A percentile compares a stretch with the other conserved stretches of the same genome.
Evolutionary conservation across 768 basidiomycete species (phyloP).

Genomic region (Boletus sp.): DNA sequence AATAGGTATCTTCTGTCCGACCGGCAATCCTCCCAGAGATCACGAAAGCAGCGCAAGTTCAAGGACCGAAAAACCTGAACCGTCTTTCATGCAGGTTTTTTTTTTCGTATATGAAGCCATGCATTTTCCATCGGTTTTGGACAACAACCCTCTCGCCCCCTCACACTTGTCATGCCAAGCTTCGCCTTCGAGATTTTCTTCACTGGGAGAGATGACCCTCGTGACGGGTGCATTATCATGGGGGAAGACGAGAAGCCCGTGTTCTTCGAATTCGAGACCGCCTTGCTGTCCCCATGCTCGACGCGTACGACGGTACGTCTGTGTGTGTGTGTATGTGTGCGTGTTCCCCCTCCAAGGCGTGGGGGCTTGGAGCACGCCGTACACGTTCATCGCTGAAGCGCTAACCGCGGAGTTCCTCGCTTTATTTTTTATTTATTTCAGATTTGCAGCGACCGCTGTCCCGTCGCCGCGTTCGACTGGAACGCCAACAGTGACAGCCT

Average conservation of each 20-base stretch:
- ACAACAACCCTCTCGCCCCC: slow-evolving; percentile 5
- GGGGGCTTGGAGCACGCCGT: not conserved
- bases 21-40: slow-evolving; percentile 42
- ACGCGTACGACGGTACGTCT: slow-evolving; percentile 28
- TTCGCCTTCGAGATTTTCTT: slow-evolving; percentile 60
- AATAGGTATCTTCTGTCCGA: slow-evolving; percentile 45
- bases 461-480: slow-evolving; percentile 55
- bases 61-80: slow-evolving; percentile 28
- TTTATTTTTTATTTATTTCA: not conserved
- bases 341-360: too few species aligned
- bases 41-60: slow-evolving; percentile 41
- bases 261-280: slow-evolving; percentile 67
- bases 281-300: slow-evolving; percentile 20
- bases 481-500: slow-evolving; percentile 28
- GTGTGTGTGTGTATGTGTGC: too few species aligned
- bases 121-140: not conserved
- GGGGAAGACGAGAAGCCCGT: slow-evolving; percentile 57
- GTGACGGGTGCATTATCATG: slow-evolving; percentile 60
- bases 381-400: too few species aligned
- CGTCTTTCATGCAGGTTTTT: slow-evolving; percentile 6
- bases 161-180: slow-evolving; percentile 22
- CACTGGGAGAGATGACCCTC: slow-evolving; percentile 66
- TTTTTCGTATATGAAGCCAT: slow-evolving; percentile 30
- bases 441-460: slow-evolving; percentile 44
- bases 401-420: too few species aligned